Evolutionary conservation across 352 stramenopile species (phyloP).

Genomic region (Phytopythium mirpurense): DNA sequence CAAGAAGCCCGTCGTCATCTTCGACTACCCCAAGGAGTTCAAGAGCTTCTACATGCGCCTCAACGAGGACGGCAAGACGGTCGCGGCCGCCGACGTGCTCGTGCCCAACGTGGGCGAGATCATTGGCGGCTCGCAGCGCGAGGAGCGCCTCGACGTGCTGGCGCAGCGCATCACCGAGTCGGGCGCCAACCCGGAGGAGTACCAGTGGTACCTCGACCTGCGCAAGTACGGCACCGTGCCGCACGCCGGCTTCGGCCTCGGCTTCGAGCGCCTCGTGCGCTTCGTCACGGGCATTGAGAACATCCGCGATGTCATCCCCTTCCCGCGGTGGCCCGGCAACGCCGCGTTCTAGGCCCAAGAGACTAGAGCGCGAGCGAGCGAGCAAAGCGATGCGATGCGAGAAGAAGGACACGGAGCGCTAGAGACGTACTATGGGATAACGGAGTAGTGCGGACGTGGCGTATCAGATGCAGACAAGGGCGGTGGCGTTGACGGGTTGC

Average conservation of each 20-base stretch:
- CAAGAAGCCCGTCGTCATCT: slow-evolving; percentile 95
- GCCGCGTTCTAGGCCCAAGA: slow-evolving; percentile 91
- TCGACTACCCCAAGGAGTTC: slow-evolving; percentile 98
- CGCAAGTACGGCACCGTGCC: slow-evolving; percentile 93
- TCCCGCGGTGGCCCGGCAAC: slow-evolving; percentile 96
- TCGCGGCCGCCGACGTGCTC: slow-evolving; percentile 96
- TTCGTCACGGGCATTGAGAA: slow-evolving; percentile 99
- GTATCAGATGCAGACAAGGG: too few species aligned
- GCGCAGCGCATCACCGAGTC: slow-evolving; percentile 62
- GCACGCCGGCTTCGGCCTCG: slow-evolving; percentile 96
- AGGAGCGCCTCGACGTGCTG: slow-evolving; percentile 92
- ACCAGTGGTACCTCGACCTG: slow-evolving; percentile 98
- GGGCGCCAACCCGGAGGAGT: slow-evolving; percentile 74
- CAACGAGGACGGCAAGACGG: slow-evolving; percentile 96
- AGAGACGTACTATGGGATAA: too few species aligned
- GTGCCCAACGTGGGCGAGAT: slow-evolving; percentile 97
- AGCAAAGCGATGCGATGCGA: not conserved
- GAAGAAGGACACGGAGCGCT: too few species aligned
- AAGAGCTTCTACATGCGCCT: slow-evolving; percentile 99
- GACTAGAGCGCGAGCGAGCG: slow-evolving; percentile 8
- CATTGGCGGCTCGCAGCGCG: slow-evolving; percentile 96
- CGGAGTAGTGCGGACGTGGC: too few species aligned
- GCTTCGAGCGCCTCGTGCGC: slow-evolving; percentile 97
- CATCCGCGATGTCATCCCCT: slow-evolving; percentile 98
- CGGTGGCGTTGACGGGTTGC: too few species aligned